A percentile compares a stretch with the other conserved stretches of the same genome.
Evolutionary conservation across 2,329 filamentous ascomycete genomes (phyloP).

Genomic region (Fusarium bulbicola): DNA sequence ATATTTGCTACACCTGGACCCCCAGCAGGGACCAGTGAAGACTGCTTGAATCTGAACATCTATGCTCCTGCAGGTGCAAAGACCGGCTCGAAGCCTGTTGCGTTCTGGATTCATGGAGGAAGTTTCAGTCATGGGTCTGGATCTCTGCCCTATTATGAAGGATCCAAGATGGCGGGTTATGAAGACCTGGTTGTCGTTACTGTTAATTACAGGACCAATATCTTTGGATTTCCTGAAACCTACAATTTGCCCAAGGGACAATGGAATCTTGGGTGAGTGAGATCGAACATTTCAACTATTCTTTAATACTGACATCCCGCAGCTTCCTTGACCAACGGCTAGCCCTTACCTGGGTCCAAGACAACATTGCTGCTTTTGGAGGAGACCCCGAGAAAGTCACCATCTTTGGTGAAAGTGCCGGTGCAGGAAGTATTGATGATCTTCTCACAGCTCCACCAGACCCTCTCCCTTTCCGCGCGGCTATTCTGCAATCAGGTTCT

Average conservation of each 20-base stretch:
- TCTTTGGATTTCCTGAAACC: conserved; percentile 53
- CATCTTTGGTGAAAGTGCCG: conserved; percentile 63
- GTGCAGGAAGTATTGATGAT: conserved; percentile 63
- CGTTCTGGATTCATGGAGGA: conserved; percentile 57
- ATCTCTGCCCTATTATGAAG: conserved; percentile 51
- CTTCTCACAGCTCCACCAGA: conserved; percentile 40
- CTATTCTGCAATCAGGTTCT: conserved; percentile 42
- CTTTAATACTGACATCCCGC: accelerated
- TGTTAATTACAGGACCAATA: conserved; percentile 55
- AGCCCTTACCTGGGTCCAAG: conserved; percentile 60
- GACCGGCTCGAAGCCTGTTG: conserved; percentile 49
- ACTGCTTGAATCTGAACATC: conserved; percentile 49
- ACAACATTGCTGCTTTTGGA: conserved; percentile 59
- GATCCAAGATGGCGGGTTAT: conserved; percentile 50
- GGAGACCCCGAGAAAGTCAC: conserved; percentile 58
- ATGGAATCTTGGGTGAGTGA: conserved; percentile 38
- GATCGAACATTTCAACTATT: accelerated
- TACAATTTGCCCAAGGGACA: conserved; percentile 28
- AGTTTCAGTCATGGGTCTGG: conserved; percentile 50
- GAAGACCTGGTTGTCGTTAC: conserved; percentile 58
- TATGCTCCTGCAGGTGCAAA: conserved; percentile 38
- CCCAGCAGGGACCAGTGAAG: conserved; percentile 42
- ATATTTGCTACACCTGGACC: conserved; percentile 38
- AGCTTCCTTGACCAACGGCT: conserved; percentile 51
- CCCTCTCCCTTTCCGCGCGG: conserved; percentile 42